Conservation (phyloP, 768 basidiomycete genomes). For the Panaeolus papilionaceus region DNA sequence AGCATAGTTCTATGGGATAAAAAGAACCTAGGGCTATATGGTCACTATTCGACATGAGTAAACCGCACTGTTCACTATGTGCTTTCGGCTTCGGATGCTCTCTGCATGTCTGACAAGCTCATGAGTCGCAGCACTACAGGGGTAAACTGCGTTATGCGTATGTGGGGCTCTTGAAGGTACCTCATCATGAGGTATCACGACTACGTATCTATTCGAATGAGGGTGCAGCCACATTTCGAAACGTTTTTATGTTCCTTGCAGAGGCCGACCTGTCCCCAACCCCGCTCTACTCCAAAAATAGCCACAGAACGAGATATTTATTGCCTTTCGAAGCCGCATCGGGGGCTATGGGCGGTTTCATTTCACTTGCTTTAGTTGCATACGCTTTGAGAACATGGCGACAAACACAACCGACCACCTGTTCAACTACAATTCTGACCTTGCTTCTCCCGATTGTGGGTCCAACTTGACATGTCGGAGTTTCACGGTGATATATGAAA, state of each 20-base stretch:
- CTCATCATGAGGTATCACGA: neutral
- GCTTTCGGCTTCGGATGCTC: neutral
- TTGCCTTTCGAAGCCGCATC: neutral
- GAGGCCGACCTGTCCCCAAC: neutral
- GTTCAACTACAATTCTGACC: neutral
- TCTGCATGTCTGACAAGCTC: neutral
- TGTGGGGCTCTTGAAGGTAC: neutral
- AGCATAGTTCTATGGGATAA: neutral
- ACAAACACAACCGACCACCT: neutral
- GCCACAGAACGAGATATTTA: neutral
- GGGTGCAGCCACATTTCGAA: neutral
- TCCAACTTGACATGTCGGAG: neutral
- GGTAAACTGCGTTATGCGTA: neutral
- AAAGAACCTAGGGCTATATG: neutral
- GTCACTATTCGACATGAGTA: neutral
- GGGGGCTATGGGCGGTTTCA: neutral
- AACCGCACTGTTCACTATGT: neutral
- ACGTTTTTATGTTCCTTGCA: neutral
- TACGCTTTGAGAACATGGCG: neutral
- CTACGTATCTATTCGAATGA: neutral
- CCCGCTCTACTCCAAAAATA: neutral
- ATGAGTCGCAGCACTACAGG: neutral
- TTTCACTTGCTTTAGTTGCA: neutral
- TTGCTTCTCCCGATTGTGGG: constrained; percentile 10
- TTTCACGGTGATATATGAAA: neutral